phyloP scores from a whole-genome alignment of 1,284 basidiomycete species.

The Sanghuangporus weigelae region DNA sequence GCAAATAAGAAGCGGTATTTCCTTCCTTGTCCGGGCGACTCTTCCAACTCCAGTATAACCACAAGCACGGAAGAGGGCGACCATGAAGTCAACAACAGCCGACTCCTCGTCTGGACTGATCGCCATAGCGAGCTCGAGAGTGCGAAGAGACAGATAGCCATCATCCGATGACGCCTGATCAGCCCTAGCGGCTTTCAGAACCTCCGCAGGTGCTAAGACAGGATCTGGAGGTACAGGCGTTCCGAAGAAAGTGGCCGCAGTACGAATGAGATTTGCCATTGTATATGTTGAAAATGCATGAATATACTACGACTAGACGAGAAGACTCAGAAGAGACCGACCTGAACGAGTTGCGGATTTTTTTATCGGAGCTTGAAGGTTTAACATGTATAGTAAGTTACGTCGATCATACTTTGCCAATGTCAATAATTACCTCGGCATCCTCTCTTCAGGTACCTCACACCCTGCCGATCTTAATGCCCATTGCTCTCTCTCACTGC shows the following conservation, averaged over 20 bases:
- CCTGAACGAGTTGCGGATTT: neutral
- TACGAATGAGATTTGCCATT: no score
- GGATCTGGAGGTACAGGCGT: neutral
- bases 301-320: no score
- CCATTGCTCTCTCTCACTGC: no score
- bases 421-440: no score
- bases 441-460: no score
- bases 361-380: neutral
- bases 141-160: neutral
- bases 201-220: neutral
- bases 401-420: no score
- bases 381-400: neutral
- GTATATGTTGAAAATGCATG: no score
- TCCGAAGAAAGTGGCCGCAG: no score
- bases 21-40: neutral
- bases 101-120: neutral
- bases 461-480: no score
- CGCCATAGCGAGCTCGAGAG: neutral
- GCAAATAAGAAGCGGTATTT: neutral
- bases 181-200: neutral
- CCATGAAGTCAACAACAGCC: neutral
- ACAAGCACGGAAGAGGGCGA: neutral
- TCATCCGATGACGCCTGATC: neutral
- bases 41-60: neutral
- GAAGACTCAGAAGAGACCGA: no score